Evolutionary conservation across 2,329 filamentous ascomycete species (phyloP).

Genomic region (Apiospora sp.): DNA sequence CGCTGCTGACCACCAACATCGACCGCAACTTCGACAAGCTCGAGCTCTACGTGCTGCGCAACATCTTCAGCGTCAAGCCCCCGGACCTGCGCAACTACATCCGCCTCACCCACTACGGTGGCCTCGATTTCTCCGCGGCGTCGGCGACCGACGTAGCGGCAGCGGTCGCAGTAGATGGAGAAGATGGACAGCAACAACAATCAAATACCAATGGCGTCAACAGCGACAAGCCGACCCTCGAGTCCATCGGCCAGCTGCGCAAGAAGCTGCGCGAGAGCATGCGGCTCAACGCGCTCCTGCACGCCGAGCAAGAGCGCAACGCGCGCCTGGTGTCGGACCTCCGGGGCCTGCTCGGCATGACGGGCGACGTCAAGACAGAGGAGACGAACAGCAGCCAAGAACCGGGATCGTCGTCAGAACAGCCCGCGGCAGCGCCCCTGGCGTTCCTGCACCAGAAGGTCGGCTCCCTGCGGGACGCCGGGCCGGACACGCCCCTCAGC

Average conservation of each 20-base stretch:
- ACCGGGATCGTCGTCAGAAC: constrained; percentile 39
- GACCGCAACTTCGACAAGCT: constrained; percentile 88
- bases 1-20: constrained; percentile 79
- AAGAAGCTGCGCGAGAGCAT: constrained; percentile 67
- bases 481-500: constrained; percentile 63
- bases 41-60: constrained; percentile 89
- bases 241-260: constrained; percentile 75
- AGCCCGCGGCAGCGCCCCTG: constrained; percentile 48
- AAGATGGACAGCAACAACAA: constrained; percentile 1
- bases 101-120: constrained; percentile 84
- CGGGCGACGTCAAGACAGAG: constrained; percentile 37
- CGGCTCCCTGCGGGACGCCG: constrained; percentile 57
- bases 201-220: constrained; percentile 30
- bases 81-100: constrained; percentile 78
- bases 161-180: too few species aligned
- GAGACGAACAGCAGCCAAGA: constrained; percentile 34
- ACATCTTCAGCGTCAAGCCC: constrained; percentile 75
- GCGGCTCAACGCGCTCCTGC: constrained; percentile 67
- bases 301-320: constrained; percentile 57
- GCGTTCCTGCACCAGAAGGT: constrained; percentile 66
- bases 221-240: constrained; percentile 62
- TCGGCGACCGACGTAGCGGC: neutral
- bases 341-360: constrained; percentile 41
- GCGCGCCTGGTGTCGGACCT: constrained; percentile 43
- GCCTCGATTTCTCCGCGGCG: constrained; percentile 54